Percentiles rank a stretch among this genome's conserved stretches.
These are phyloP conservation scores for Chrysanthemum seticuspe DNA, from an alignment of 129 eudicot genomes.

Conservation along the genomic window DNA sequence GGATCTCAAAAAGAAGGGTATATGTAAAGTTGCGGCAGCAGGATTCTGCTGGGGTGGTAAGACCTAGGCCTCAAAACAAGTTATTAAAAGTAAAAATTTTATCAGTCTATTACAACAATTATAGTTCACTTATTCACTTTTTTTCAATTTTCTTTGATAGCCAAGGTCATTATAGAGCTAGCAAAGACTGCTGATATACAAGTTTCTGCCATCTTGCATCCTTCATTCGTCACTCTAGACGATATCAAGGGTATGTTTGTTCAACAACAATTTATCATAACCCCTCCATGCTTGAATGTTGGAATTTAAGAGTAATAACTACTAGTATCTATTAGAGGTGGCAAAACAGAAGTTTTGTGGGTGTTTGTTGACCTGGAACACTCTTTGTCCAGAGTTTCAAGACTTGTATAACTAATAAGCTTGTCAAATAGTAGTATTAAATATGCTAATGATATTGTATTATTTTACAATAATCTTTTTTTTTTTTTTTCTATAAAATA, in stretches of 20 bases:
- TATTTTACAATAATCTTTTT: too few species aligned
- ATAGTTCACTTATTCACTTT: background rate
- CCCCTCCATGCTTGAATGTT: slow-evolving; percentile 16
- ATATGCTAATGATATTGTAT: too few species aligned
- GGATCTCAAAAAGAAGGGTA: slow-evolving; percentile 67
- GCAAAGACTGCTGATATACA: slow-evolving; percentile 35
- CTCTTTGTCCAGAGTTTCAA: too few species aligned
- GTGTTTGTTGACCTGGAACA: background rate
- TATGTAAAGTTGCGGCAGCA: slow-evolving; percentile 72
- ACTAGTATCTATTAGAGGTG: background rate
- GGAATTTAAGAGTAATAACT: background rate
- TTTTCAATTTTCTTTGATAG: slow-evolving; percentile 21
- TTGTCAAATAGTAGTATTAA: too few species aligned
- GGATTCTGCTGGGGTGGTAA: slow-evolving; percentile 95
- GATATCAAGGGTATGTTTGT: slow-evolving; percentile 59
- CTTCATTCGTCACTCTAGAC: slow-evolving; percentile 54
- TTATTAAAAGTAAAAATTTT: background rate
- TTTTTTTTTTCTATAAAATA: too few species aligned
- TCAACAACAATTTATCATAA: slow-evolving; percentile 16
- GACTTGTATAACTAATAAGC: too few species aligned
- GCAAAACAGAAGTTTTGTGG: too few species aligned
- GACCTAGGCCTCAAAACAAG: slow-evolving; percentile 3
- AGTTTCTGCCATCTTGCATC: slow-evolving; percentile 68
- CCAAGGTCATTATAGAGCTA: slow-evolving; percentile 37
- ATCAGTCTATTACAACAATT: background rate